phyloP scores from a whole-genome alignment of 208 protist species.

The Angomonas desouzai region DNA sequence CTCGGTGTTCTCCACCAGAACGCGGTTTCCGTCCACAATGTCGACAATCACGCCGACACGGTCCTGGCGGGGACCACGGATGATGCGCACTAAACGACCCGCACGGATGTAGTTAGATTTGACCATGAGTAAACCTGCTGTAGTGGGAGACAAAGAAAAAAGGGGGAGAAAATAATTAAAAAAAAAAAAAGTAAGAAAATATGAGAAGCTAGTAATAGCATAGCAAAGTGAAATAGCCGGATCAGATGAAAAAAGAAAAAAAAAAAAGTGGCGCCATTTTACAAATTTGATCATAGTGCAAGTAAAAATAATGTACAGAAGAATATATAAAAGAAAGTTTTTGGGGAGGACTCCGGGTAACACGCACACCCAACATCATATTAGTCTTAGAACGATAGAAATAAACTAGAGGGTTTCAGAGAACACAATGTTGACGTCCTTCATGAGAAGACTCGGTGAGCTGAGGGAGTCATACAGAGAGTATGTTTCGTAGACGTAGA shows the following conservation, averaged over 20 bases:
- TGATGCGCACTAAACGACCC: constrained; percentile 57
- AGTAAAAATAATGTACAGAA: not conserved
- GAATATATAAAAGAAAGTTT: too few species aligned
- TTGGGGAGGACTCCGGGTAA: too few species aligned
- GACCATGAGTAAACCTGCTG: constrained; percentile 42
- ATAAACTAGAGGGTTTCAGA: constrained; percentile 50
- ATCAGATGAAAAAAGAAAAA: too few species aligned
- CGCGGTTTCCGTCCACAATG: constrained; percentile 88
- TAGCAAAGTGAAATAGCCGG: too few species aligned
- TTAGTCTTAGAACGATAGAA: too few species aligned
- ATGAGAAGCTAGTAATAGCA: constrained; percentile 13
- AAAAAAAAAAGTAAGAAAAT: constrained; percentile 13
- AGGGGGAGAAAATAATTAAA: constrained; percentile 12
- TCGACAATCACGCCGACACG: constrained; percentile 74
- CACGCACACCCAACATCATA: too few species aligned
- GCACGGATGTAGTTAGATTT: constrained; percentile 54
- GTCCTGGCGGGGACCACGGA: constrained; percentile 56
- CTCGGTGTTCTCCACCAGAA: constrained; percentile 87
- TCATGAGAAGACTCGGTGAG: constrained; percentile 81
- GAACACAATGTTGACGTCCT: constrained; percentile 75
- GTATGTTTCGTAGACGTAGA: constrained; percentile 90
- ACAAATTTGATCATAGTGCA: too few species aligned
- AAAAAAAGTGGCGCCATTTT: too few species aligned
- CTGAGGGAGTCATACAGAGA: constrained; percentile 83
- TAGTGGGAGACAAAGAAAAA: constrained; percentile 15